These are phyloP conservation scores for Botrytis byssoidea DNA, from an alignment of 2,329 filamentous ascomycete genomes.

Conservation along the genomic window DNA sequence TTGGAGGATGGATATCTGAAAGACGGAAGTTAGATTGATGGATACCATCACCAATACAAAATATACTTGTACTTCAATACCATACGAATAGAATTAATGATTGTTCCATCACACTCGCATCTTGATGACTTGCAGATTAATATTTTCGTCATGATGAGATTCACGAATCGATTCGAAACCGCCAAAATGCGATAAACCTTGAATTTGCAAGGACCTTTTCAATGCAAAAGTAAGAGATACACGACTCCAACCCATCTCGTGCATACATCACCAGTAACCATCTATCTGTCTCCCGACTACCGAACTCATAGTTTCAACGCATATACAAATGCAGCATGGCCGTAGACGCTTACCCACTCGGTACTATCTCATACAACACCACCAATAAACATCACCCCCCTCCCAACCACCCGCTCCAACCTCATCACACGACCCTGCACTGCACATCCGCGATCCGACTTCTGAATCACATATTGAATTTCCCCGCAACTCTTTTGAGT, in stretches of 20 bases:
- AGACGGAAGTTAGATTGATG: too few species aligned
- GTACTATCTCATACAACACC: not conserved
- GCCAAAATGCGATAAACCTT: not conserved
- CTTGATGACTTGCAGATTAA: not conserved
- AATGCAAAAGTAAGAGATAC: not conserved
- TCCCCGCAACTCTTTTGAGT: not conserved
- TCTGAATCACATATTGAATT: not conserved
- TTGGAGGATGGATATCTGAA: not conserved
- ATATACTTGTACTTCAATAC: not conserved
- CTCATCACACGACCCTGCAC: constrained; percentile 13
- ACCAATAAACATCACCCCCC: not conserved
- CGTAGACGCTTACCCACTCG: not conserved
- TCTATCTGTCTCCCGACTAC: not conserved
- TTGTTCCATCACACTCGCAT: not conserved
- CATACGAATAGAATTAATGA: not conserved
- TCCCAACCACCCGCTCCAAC: not conserved
- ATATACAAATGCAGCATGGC: not conserved
- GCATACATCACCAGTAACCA: not conserved
- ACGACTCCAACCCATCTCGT: not conserved
- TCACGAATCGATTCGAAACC: not conserved
- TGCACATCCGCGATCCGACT: not conserved
- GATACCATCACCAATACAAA: too few species aligned
- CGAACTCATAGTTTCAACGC: not conserved
- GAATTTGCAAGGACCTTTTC: not conserved
- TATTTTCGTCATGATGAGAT: not conserved